A percentile compares a stretch with the other conserved stretches of the same genome.
Conservation (phyloP, 257 asterid genomes). For the Solanum piurae region DNA sequence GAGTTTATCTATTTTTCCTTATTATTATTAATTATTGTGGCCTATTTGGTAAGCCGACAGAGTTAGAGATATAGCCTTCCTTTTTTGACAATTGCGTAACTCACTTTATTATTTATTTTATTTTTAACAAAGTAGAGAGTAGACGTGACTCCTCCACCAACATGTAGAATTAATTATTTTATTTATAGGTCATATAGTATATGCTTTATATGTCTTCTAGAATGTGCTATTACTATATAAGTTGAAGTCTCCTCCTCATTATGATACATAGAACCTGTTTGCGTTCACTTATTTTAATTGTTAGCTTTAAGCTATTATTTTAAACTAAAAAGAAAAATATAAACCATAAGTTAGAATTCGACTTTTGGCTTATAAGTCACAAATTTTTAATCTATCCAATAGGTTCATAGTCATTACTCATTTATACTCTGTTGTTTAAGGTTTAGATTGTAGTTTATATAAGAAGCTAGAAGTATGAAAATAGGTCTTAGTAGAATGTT, state of each 20-base stretch:
- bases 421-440: background rate
- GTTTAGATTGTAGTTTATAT: background rate
- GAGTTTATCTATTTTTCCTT: background rate
- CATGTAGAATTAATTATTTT: background rate
- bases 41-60: background rate
- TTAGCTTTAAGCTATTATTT: background rate
- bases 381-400: too few species aligned
- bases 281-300: background rate
- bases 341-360: too few species aligned
- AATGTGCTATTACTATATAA: background rate
- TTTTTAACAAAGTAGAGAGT: background rate
- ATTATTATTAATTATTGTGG: background rate
- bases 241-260: background rate
- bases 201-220: background rate
- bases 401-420: background rate
- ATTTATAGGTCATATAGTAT: background rate
- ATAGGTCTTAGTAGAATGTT: background rate
- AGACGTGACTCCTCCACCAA: background rate
- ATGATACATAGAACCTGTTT: background rate
- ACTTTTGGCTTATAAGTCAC: too few species aligned
- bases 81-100: background rate
- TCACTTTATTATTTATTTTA: background rate
- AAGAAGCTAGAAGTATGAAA: background rate
- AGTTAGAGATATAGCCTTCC: background rate
- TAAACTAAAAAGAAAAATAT: too few species aligned